Conservation (phyloP, 2,329 filamentous ascomycete genomes). For the Clarireedia monteithiana region DNA sequence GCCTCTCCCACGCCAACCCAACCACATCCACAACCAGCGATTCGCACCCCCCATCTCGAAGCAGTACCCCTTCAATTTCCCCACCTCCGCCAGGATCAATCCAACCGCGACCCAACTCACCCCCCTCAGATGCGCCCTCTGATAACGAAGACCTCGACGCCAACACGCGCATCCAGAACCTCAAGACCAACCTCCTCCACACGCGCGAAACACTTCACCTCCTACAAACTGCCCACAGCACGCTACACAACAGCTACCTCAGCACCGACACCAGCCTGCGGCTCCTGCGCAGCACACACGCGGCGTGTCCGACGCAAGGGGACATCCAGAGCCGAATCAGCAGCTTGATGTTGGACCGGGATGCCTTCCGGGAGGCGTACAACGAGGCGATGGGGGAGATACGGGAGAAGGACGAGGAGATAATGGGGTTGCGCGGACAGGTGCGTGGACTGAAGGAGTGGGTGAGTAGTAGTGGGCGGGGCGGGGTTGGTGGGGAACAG, state of each 20-base stretch:
- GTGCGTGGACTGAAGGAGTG: constrained; percentile 63
- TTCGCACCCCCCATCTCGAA: not conserved
- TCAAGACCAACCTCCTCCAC: constrained; percentile 2
- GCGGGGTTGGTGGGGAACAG: constrained; percentile 40
- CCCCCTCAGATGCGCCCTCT: not conserved
- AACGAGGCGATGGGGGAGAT: constrained; percentile 40
- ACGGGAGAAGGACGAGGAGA: constrained; percentile 47
- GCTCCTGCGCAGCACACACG: constrained; percentile 40
- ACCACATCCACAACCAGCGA: not conserved
- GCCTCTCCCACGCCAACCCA: not conserved
- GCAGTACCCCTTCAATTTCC: not conserved
- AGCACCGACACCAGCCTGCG: constrained; percentile 46
- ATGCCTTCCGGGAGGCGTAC: constrained; percentile 39
- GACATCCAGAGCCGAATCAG: constrained; percentile 25
- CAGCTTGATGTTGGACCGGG: constrained; percentile 25
- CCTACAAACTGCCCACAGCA: constrained; percentile 50
- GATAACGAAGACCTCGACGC: not conserved
- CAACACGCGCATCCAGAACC: not conserved
- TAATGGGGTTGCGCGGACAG: constrained; percentile 47
- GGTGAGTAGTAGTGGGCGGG: constrained; percentile 58
- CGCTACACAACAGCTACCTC: constrained; percentile 44
- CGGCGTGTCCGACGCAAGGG: constrained; percentile 39
- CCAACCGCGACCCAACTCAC: not conserved
- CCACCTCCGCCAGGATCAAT: not conserved
- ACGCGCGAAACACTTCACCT: constrained; percentile 34